Evolutionary conservation across 2,329 filamentous ascomycete species (phyloP), one percentile per base, ranked within the genome.

Genomic region (Aspergillus sp.): DNA sequence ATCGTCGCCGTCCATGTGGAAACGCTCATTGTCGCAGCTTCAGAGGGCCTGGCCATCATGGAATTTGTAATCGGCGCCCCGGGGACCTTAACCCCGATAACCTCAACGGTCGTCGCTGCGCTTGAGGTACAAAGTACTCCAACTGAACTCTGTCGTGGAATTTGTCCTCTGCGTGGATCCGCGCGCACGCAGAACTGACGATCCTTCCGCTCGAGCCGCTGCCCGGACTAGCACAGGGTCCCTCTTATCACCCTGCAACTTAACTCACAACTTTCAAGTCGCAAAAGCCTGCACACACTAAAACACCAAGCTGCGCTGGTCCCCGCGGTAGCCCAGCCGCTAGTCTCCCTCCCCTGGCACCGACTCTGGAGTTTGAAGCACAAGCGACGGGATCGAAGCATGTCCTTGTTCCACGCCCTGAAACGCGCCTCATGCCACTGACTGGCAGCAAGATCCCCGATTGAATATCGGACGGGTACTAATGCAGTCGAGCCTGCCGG

Each of bases 401-500:
- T 41, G 11, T 41, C 13, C 34, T 30, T 11, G 28, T 48, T 8
- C 15, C 5, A 23, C 34, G 34, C 34, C 11, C 34, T 41, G 34
- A 41, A 41, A 41, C 34, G 34, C 34, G 34, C 34, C 34, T 41
- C 34, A 17, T 41, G 34, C 15, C 34, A 41, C 2, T 17, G 34
- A 41, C 34, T 41, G 34, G 34, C 34, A 13, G 11, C 8, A 15
- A 41, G 11, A 41, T 49, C 45, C 15, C 23, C 17, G 13, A 50
- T 48, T 49, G 28, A 28, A 52, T 46, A 30, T 19, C 23, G n/a
- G 48, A 46, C 47, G 49, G 49, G 22, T 31, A 28, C 49, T 59
- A 28, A 59, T 59, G 56, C 56, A 59, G 46, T 47, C 50, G 8
- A 47, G 48, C 19, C 46, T 38, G 41, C 43, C 56, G 56, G 51